Base-by-base conservation (phyloP, 169 alveolate genomes). In the Amoebophrya sp. region DNA sequence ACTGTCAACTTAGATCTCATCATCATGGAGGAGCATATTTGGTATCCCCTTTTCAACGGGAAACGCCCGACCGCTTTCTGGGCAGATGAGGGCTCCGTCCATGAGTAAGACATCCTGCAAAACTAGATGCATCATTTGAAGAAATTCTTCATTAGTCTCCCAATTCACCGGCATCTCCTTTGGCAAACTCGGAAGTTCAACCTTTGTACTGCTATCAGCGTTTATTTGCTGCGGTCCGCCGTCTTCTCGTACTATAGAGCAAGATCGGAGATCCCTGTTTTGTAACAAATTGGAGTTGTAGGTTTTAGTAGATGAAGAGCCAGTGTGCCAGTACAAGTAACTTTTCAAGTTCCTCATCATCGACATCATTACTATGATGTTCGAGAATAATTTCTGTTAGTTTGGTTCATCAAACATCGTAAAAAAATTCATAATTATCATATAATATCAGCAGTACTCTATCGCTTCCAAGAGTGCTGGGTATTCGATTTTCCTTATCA, bases 21-120 rank as follows among this genome's bases (percentile, higher is more conserved):
- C 83, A 36, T 65, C 83, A 36, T 65, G 83, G 36, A 65, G 83
- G 0, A 65, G 83, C 83, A 65, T 65, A 26, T 65, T 65, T 18
- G 83, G 83, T 29, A 65, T 65, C n/a, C 83, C 83, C n/a, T 65
- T 65, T 36, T 65, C 83, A 29, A 65, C 83, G 1, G 83, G 83
- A 36, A 65, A 65, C 26, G 18, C 83, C 39, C 83, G 83, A 26
- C 83, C 83, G 2, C 39, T 26, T 26, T 65, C 83, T 26, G 83
- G 83, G n/a, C 83, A 65, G 2, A 65, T 36, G 38, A 65, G 26
- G 12, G 33, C 26, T 10, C 83, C 83, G 36, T 6, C 33, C 33
- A 65, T 6, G 2, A 65, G 26, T 0, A 65, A 36, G 33, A 65
- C 33, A 26, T 65, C 83, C 33, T n/a, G n/a, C n/a, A n/a, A n/a